Conservation (phyloP, 768 basidiomycete genomes). For the Guyanaporus albipodus region DNA sequence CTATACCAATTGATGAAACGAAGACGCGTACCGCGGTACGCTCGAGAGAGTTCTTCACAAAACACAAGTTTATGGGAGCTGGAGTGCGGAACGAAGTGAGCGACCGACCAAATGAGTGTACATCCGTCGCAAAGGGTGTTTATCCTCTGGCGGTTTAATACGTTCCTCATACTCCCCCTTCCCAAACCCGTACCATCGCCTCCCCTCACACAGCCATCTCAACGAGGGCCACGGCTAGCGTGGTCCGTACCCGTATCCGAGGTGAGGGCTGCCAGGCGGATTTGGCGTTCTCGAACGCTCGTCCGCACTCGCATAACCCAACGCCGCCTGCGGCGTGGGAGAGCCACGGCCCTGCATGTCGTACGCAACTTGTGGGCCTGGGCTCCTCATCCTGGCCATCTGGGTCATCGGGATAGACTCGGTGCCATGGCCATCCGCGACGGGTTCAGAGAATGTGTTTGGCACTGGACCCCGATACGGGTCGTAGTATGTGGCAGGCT, state of each 20-base stretch:
- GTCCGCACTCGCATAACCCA: conserved; percentile 32
- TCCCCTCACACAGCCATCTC: not conserved
- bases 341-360: conserved; percentile 32
- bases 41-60: conserved; percentile 12
- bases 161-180: conserved; percentile 5
- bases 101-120: conserved; percentile 28
- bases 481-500: conserved; percentile 58
- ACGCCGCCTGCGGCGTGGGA: conserved; percentile 43
- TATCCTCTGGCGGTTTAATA: conserved; percentile 13
- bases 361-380: conserved; percentile 42
- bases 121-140: conserved; percentile 18
- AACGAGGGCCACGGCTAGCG: conserved; percentile 17
- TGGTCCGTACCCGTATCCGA: conserved; percentile 41
- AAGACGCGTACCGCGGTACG: conserved; percentile 13
- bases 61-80: conserved; percentile 9
- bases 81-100: conserved; percentile 3
- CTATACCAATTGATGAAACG: conserved; percentile 17
- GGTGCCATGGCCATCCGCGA: conserved; percentile 29
- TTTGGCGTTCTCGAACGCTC: conserved; percentile 30
- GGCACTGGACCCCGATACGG: conserved; percentile 79
- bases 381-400: conserved; percentile 40
- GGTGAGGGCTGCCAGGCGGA: conserved; percentile 45
- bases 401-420: conserved; percentile 79
- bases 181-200: conserved; percentile 10
- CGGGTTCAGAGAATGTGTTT: conserved; percentile 50